phyloP scores from a whole-genome alignment of 495 filamentous ascomycete genomes.

The Penicillium paradoxum region DNA sequence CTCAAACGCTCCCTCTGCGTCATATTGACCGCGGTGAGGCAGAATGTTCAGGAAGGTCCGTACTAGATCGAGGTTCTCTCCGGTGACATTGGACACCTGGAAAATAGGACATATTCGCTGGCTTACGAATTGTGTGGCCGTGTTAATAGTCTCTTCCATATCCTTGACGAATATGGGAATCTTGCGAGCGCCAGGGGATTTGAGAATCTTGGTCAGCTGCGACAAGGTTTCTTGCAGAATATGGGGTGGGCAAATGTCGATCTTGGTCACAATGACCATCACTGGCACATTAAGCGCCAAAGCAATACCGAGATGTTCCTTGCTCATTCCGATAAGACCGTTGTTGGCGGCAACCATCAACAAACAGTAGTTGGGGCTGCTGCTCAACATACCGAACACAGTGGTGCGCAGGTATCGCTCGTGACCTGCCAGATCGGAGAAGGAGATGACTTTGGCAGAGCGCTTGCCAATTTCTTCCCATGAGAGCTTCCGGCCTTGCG shows the following conservation, averaged over 20 bases:
- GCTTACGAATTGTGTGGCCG: slow-evolving; percentile 91
- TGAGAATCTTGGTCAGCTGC: slow-evolving; percentile 88
- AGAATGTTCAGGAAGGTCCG: slow-evolving; percentile 93
- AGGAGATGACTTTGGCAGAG: slow-evolving; percentile 91
- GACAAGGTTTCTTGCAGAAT: slow-evolving; percentile 90
- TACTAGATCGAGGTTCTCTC: slow-evolving; percentile 73
- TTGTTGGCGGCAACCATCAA: slow-evolving; percentile 99
- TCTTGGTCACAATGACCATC: slow-evolving; percentile 98
- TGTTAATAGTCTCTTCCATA: slow-evolving; percentile 86
- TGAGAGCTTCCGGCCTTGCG: slow-evolving; percentile 79
- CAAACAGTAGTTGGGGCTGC: slow-evolving; percentile 94
- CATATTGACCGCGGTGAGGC: slow-evolving; percentile 90
- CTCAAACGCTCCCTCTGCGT: slow-evolving; percentile 82
- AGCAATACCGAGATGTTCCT: slow-evolving; percentile 94
- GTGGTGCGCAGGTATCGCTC: slow-evolving; percentile 94
- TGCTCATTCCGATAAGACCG: slow-evolving; percentile 94
- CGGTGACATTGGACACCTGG: slow-evolving; percentile 96
- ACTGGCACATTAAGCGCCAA: slow-evolving; percentile 93
- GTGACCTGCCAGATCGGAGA: slow-evolving; percentile 93
- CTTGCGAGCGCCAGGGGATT: slow-evolving; percentile 88
- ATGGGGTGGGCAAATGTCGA: slow-evolving; percentile 96
- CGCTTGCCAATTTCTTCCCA: slow-evolving; percentile 98
- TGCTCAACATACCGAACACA: slow-evolving; percentile 90
- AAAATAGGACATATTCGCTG: slow-evolving; percentile 96
- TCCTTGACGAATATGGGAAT: slow-evolving; percentile 97